These are phyloP conservation scores for Tarenaya hassleriana DNA, from an alignment of 345 rosid genomes.

Conservation along the genomic window DNA sequence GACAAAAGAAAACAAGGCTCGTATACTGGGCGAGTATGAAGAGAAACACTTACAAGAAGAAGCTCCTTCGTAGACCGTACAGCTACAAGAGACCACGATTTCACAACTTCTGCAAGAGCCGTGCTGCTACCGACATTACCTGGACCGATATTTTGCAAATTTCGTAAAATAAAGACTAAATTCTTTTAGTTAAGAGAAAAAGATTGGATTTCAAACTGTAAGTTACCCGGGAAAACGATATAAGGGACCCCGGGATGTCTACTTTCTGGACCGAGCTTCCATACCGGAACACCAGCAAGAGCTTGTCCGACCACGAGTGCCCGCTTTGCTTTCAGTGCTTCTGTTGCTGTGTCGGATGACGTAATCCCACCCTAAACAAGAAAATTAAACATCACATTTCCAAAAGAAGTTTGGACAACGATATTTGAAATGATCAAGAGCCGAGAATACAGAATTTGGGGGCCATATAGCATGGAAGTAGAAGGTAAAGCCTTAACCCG, in stretches of 20 bases:
- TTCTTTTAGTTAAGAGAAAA: constrained; percentile 11
- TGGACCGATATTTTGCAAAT: constrained; percentile 16
- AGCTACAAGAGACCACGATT: constrained; percentile 70
- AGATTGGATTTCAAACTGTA: constrained; percentile 1
- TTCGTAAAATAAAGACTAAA: neutral
- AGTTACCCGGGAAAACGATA: constrained; percentile 90
- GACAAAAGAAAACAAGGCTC: constrained; percentile 8
- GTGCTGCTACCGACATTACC: constrained; percentile 86
- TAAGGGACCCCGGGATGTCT: constrained; percentile 97
- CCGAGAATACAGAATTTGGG: neutral
- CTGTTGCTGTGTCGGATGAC: constrained; percentile 95
- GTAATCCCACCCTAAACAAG: constrained; percentile 86
- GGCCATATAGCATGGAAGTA: no score
- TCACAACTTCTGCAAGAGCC: constrained; percentile 80
- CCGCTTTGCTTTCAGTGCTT: constrained; percentile 82
- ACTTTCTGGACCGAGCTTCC: constrained; percentile 96
- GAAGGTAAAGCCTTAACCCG: neutral
- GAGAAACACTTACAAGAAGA: constrained; percentile 51
- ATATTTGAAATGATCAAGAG: constrained; percentile 7
- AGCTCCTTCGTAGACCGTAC: constrained; percentile 63
- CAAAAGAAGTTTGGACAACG: neutral
- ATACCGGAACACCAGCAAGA: constrained; percentile 88
- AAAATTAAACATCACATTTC: constrained; percentile 7
- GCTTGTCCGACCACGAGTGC: constrained; percentile 93
- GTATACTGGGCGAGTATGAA: neutral